Base-by-base conservation (phyloP, 441 rosid species). In the Metrosideros polymorpha region DNA sequence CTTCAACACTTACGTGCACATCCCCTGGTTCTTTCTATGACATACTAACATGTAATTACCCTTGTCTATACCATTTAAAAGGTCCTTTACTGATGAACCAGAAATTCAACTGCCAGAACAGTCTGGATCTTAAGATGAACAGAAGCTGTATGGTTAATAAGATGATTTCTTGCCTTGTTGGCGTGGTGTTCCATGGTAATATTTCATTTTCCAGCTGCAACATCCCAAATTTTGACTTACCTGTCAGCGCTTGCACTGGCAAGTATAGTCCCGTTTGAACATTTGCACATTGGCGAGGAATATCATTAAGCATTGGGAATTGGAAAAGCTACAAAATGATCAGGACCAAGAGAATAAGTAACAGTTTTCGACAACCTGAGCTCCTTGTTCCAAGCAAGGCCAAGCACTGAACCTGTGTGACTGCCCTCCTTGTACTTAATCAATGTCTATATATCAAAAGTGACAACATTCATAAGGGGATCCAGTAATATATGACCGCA, bases 301-400 rank as follows among this genome's bases (percentile, higher is more conserved):
- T 30, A 43, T 83, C 71, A 85, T n/a, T 52, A 30, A 88, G 56
- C 7, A 35, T 39, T 9, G 49, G 83, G 6, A 57, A 22, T 42
- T 45, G 18, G 53, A 49, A 59, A 27, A 35, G 42, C 57, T 39
- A 56, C 56, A n/a, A n/a, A 52, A 51, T 49, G 25, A 85, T 39
- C 53, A 83, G 86, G 84, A 45, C 52, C 57, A 83, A 83, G 66
- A 83, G 54, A 53, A 29, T 84, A 83, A 85, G 55, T 35, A 87
- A 53, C 86, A 59, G 29, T 85, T 84, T 55, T 61, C 85, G 90
- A 92, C 85, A 83, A 94, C 98, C 98, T 94, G 92, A 90, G 92
- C 88, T 94, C 98, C 91, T 93, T 97, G 92, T 96, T 97, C 99
- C 99, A 96, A 86, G 99, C 98, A 89, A 97, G 98, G 92, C 97